Evolutionary conservation across 2,329 filamentous ascomycete genomes (phyloP), one percentile per base, ranked within the genome.

Genomic region (Cadophora gregata): DNA sequence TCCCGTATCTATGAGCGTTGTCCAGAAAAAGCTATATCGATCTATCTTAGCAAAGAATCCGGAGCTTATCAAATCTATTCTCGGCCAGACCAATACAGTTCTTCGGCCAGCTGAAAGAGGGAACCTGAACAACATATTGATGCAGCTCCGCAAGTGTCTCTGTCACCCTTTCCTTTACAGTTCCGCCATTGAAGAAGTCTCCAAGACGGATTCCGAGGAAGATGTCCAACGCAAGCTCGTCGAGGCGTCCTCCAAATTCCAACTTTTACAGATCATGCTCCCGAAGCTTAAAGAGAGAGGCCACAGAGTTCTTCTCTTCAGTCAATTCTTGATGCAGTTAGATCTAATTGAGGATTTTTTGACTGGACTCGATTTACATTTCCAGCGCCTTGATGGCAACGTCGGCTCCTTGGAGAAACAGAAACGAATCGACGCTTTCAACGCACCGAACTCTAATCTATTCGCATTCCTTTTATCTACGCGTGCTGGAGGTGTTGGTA

Each of bases 81-180:
- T 98, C 73, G 88, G 88, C 7, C 86, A 89, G 38, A 83, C 83
- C 53, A 88, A 85, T 69, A 80, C 78, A 56, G 76, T 77, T 12
- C 71, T 93, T 59, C 92, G 89, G 73, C 82, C 85, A 31, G 85
- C 84, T 19, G 94, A 98, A 67, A 87, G 91, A 6, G 89, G 92
- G 50, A 95, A 89, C 69, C 80, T 98, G 65, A 97, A 91, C 84
- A 99, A 99, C 73, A 97, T 99, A 47, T 80, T 99, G 51, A 93
- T 97, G 86, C 96, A 99, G 78, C 84, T 99, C 21, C 88, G 96
- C 21, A 98, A 97, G 77, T 97, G 93, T 71, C 83, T 99, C 1
- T 97, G 95, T 71, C 96, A 99, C 78, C 96, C 96, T 0, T 99
- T 98, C 76, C 89, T 98, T 59, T 99, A 97, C 82, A 97, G 89